A percentile compares a stretch with the other conserved stretches of the same genome.
These are phyloP conservation scores for Cryphonectria parasitica DNA, from an alignment of 2,329 filamentous ascomycete species.

Conservation along the genomic window DNA sequence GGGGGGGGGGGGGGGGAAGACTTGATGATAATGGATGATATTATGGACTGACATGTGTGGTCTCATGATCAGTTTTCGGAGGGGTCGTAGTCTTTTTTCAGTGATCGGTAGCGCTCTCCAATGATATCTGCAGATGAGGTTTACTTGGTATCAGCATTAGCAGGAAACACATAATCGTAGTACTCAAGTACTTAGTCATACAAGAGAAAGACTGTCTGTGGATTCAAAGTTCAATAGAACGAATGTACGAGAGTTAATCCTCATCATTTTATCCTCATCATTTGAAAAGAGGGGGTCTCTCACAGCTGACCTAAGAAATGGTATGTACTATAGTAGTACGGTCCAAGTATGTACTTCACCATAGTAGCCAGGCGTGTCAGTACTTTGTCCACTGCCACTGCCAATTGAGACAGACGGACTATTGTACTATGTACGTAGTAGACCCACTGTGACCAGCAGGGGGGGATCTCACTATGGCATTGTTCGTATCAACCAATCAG, in stretches of 20 bases:
- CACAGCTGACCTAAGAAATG: not conserved
- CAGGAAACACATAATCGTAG: not conserved
- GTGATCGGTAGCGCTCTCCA: not conserved
- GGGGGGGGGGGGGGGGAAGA: too few species aligned
- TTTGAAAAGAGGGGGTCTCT: not conserved
- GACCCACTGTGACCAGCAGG: not conserved
- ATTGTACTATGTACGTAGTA: too few species aligned
- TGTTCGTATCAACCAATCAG: not conserved
- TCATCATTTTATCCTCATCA: not conserved
- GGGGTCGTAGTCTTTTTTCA: not conserved
- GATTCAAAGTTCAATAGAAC: not conserved
- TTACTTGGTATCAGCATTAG: not conserved
- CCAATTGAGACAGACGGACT: not conserved
- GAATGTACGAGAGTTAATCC: not conserved
- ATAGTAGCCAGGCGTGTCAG: too few species aligned
- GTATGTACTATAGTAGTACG: not conserved
- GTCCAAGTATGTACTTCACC: too few species aligned
- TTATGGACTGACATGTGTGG: not conserved
- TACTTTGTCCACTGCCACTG: too few species aligned
- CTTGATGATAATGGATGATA: not conserved
- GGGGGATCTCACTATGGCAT: constrained; percentile 7
- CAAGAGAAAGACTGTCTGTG: too few species aligned
- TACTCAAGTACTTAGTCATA: too few species aligned
- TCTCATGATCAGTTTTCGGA: not conserved
- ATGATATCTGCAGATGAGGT: not conserved